Evolutionary conservation across 2,329 filamentous ascomycete species (phyloP), one percentile per base, ranked within the genome.

Genomic region (Trematosphaeria pertusa): DNA sequence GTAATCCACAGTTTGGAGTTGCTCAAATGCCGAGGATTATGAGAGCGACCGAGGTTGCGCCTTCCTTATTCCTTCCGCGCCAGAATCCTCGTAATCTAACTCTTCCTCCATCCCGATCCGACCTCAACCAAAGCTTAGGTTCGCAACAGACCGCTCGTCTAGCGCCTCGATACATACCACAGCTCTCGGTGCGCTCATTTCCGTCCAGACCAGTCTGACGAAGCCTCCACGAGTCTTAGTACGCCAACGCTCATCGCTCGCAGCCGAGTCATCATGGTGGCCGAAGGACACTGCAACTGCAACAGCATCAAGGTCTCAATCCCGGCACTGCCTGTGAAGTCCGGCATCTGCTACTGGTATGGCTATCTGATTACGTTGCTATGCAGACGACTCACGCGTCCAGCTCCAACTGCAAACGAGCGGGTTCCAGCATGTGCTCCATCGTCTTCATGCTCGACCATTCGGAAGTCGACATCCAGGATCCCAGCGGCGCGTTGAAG

Each of bases 261-360:
- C n/a, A n/a, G n/a, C n/a, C n/a, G n/a, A n/a, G n/a, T n/a, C 35
- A 51, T 15, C 0, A 66, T 66, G 62, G 36, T 50, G 8, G 36
- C 35, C 5, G 51, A 64, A 48, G 67, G 65, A 45, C 61, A 55
- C 39, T 70, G 63, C 50, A 70, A 70, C 37, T 70, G 64, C 52
- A 54, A 43, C 14, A 50, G 51, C 34, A 65, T 69, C 41, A 65
- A 48, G 9, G 58, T 70, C 24, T 51, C 47, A 5, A 46, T 67
- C n/a, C 37, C 61, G 4, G 35, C 50, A n/a, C 12, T 62, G 12
- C 65, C 60, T 0, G 42, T 53, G 8, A 24, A 58, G n/a, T 60
- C 62, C 2, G 38, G 40, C 0, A 51, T 70, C 12, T 69, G 66
- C 52, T 68, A 66, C 43, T 70, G 66, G 65, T 68, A n/a, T n/a